Evolutionary conservation across 306 rosid species (phyloP).

Genomic region (Cucurbita ficifolia): DNA sequence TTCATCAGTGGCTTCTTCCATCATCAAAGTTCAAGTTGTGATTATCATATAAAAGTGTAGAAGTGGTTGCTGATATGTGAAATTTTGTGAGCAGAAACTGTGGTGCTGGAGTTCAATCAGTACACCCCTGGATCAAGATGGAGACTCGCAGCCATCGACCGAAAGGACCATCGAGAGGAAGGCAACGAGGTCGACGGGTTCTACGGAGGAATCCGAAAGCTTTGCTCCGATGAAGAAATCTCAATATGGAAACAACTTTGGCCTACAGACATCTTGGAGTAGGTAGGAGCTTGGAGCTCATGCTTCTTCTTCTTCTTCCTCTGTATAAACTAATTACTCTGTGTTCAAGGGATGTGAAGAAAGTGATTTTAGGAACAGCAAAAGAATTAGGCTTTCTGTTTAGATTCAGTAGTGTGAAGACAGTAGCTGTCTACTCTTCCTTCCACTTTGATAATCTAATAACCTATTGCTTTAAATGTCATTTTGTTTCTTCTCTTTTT

Average conservation of each 20-base stretch:
- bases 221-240: conserved; percentile 32
- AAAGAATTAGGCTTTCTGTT: not conserved
- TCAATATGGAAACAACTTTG: conserved; percentile 59
- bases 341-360: not conserved
- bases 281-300: not conserved
- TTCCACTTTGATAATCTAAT: not conserved
- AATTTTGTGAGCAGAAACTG: conserved; percentile 33
- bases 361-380: not conserved
- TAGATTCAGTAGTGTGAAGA: not conserved
- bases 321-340: not conserved
- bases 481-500: no score
- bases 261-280: conserved; percentile 72
- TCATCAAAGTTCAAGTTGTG: not conserved
- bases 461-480: not conserved
- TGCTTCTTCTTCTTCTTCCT: not conserved
- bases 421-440: not conserved
- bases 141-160: conserved; percentile 40
- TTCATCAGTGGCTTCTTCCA: not conserved
- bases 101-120: conserved; percentile 89
- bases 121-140: conserved; percentile 69
- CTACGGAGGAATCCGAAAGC: conserved; percentile 84
- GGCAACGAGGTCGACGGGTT: conserved; percentile 83
- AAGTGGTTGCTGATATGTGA: not conserved
- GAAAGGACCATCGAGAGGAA: conserved; percentile 71
- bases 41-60: not conserved